These are phyloP conservation scores for Cutaneotrichosporon mucoides DNA, from an alignment of 1,284 basidiomycete genomes.

Conservation along the genomic window DNA sequence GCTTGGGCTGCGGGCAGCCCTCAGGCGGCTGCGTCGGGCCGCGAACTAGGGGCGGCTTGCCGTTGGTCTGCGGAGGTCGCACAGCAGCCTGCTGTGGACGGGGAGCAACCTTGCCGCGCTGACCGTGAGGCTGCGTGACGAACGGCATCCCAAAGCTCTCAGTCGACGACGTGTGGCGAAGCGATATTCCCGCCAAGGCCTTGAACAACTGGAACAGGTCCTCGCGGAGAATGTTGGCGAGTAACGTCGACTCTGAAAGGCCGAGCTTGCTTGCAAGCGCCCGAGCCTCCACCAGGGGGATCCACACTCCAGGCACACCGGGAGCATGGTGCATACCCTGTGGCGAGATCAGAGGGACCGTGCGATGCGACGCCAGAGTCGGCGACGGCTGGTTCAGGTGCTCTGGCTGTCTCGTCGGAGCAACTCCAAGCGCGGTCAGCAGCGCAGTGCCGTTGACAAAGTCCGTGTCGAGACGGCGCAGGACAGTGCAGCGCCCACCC, in stretches of 20 bases:
- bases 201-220: slow-evolving; percentile 41
- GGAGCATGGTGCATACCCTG: slow-evolving; percentile 26
- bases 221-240: slow-evolving; percentile 33
- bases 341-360: slow-evolving; percentile 22
- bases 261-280: slow-evolving; percentile 30
- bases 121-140: slow-evolving; percentile 14
- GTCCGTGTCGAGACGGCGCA: slow-evolving; percentile 42
- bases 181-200: slow-evolving; percentile 32
- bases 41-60: slow-evolving; percentile 37
- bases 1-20: slow-evolving; percentile 39
- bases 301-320: slow-evolving; percentile 41
- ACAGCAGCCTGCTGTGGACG: slow-evolving; percentile 2
- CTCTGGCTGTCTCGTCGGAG: slow-evolving; percentile 25
- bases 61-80: background rate
- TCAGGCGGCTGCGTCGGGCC: slow-evolving; percentile 34
- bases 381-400: slow-evolving; percentile 29
- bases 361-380: slow-evolving; percentile 24
- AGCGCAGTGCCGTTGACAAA: slow-evolving; percentile 44
- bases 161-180: slow-evolving; percentile 30
- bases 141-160: slow-evolving; percentile 34
- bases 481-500: slow-evolving; percentile 26
- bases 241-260: slow-evolving; percentile 18
- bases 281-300: slow-evolving; percentile 33
- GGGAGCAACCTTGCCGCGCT: background rate
- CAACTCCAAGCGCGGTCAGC: slow-evolving; percentile 34